phyloP scores from a whole-genome alignment of 192 early-diverging fungal genomes.

The Glomus cerebriforme region DNA sequence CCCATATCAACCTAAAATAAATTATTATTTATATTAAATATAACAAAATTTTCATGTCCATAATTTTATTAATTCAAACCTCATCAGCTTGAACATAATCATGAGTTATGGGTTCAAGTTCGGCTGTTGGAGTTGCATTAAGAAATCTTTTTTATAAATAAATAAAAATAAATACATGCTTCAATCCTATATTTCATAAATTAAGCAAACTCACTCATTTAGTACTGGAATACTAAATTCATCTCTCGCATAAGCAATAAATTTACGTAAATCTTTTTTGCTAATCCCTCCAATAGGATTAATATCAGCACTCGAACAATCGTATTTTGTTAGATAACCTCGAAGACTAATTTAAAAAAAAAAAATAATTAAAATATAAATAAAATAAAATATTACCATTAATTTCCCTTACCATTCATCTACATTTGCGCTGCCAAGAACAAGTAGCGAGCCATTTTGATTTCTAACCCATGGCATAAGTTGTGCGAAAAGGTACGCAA shows the following conservation, averaged over 20 bases:
- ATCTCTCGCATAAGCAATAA: slow-evolving; percentile 70
- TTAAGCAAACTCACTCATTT: slow-evolving; percentile 41
- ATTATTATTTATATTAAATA: neutral
- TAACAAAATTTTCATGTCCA: neutral
- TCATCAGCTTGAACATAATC: slow-evolving; percentile 89
- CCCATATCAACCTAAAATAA: slow-evolving; percentile 82
- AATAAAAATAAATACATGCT: neutral
- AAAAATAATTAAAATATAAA: neutral
- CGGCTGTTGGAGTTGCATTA: slow-evolving; percentile 88
- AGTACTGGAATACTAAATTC: slow-evolving; percentile 71
- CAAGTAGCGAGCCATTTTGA: slow-evolving; percentile 71
- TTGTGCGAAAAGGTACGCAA: slow-evolving; percentile 94
- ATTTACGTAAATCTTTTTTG: slow-evolving; percentile 85
- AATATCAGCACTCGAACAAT: slow-evolving; percentile 95
- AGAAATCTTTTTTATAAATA: slow-evolving; percentile 62
- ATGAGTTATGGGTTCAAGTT: slow-evolving; percentile 89
- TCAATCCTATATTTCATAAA: neutral
- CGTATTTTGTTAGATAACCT: slow-evolving; percentile 98
- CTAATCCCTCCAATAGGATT: slow-evolving; percentile 96
- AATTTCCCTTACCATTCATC: slow-evolving; percentile 74
- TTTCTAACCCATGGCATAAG: slow-evolving; percentile 89
- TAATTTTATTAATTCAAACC: slow-evolving; percentile 31
- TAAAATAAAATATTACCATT: neutral
- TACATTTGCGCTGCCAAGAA: slow-evolving; percentile 95
- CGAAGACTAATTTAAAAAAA: slow-evolving; percentile 60